A percentile compares a stretch with the other conserved stretches of the same genome.
Conservation (phyloP, 148 eudicot genomes). For the Heliamphora exappendiculata region DNA sequence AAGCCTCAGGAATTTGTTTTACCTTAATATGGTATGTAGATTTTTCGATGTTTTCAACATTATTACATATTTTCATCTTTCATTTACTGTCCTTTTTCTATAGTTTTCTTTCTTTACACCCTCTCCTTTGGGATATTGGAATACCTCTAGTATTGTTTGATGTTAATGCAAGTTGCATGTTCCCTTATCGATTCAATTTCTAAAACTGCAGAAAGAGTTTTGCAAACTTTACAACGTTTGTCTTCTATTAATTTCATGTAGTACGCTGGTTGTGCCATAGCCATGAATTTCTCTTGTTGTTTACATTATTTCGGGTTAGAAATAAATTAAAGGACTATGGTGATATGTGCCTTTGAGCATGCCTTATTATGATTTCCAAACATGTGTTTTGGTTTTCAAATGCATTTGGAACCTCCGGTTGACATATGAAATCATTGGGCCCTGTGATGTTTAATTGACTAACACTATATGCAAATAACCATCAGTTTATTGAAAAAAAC, state of each 20-base stretch:
- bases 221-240: no score
- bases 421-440: background rate
- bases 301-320: background rate
- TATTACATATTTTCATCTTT: background rate
- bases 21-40: constrained; percentile 75
- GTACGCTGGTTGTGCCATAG: background rate
- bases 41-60: background rate
- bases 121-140: background rate
- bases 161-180: background rate
- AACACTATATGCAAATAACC: background rate
- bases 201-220: no score
- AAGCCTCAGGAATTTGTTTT: constrained; percentile 90
- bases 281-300: background rate
- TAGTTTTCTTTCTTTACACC: background rate
- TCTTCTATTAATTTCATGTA: background rate
- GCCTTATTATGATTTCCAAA: background rate
- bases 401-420: background rate
- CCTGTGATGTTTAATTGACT: background rate
- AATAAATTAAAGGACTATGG: background rate
- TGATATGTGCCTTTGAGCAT: background rate
- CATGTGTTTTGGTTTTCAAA: background rate
- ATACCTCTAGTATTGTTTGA: background rate
- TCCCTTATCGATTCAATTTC: no score
- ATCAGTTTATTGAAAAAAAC: background rate
- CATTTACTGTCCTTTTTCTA: background rate